A percentile compares a stretch with the other conserved stretches of the same genome.
These are phyloP conservation scores for Sporisorium sorghi DNA, from an alignment of 1,284 basidiomycete genomes.

Conservation along the genomic window DNA sequence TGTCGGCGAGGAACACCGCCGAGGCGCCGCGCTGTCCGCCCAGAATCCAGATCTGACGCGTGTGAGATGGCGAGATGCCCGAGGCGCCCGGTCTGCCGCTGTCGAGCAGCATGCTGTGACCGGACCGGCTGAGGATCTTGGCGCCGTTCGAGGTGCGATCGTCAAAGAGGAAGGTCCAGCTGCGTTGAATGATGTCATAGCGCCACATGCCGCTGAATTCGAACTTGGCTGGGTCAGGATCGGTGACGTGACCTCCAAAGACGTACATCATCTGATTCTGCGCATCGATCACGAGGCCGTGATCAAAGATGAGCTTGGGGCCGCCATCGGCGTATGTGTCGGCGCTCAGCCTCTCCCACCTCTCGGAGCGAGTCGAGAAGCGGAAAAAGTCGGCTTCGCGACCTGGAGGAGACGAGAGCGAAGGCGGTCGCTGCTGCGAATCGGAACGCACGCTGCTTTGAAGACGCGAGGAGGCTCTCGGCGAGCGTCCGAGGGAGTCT, in stretches of 20 bases:
- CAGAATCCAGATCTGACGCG: slow-evolving; percentile 65
- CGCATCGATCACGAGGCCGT: slow-evolving; percentile 82
- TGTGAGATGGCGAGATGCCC: slow-evolving; percentile 45
- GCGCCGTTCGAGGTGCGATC: slow-evolving; percentile 56
- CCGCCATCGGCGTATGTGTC: slow-evolving; percentile 73
- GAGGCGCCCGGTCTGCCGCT: slow-evolving; percentile 40
- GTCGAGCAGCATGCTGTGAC: slow-evolving; percentile 69
- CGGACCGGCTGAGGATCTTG: slow-evolving; percentile 57
- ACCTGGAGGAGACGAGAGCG: slow-evolving; percentile 30
- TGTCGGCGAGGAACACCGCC: slow-evolving; percentile 66
- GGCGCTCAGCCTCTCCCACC: slow-evolving; percentile 66
- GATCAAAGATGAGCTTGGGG: slow-evolving; percentile 81
- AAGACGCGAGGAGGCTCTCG: slow-evolving; percentile 24
- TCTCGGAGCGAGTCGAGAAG: slow-evolving; percentile 65
- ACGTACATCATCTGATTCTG: slow-evolving; percentile 80
- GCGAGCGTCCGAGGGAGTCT: slow-evolving; percentile 25
- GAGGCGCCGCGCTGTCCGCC: slow-evolving; percentile 64
- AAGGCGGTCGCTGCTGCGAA: slow-evolving; percentile 31
- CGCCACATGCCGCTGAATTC: slow-evolving; percentile 68
- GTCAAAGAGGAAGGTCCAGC: slow-evolving; percentile 65
- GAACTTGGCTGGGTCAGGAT: slow-evolving; percentile 70
- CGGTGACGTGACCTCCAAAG: slow-evolving; percentile 80
- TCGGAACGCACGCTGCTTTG: slow-evolving; percentile 20
- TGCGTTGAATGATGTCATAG: slow-evolving; percentile 63
- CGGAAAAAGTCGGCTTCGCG: slow-evolving; percentile 67